Evolutionary conservation across 495 filamentous ascomycete genomes (phyloP), one percentile per base, ranked within the genome.

Genomic region (Penicillium nucicola): DNA sequence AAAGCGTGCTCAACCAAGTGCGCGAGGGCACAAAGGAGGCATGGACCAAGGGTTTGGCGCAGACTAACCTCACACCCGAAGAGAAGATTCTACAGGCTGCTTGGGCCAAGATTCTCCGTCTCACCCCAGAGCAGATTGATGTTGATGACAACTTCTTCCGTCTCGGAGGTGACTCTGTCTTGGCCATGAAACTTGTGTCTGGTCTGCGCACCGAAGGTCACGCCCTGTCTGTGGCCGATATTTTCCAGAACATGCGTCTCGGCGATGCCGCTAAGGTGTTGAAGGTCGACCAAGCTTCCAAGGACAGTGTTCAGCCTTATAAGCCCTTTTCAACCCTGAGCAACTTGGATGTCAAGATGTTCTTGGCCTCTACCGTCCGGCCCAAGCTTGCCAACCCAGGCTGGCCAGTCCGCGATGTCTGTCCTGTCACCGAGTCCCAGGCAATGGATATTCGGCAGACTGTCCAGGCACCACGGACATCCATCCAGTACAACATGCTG

Each of bases 401-500:
- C 4, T 75, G 69, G 69, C 25, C 50, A 1, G 51, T 74, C 48
- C 56, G 60, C 35, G 71, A 74, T 50, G 59, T 70, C 0, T 57
- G 32, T 30, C 64, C 68, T 0, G 60, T 65, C 1, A 58, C 71
- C 58, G 54, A 72, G 66, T 51, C 79, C 48, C 49, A 77, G 65
- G 52, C 75, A 47, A 58, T 82, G 62, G 50, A 70, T 63, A 40
- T 86, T 43, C 69, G 66, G 39, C 81, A 66, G 33, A 87, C 81
- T 11, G 64, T 82, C 12, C 52, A 65, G 15, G 32, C 53, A 2
- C 74, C 75, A n/a, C 67, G 74, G 1, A 73, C 66, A 18, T 73
- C 75, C 0, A 50, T 73, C 10, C 75, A 74, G 40, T 79, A 78
- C 52, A 74, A 61, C 9, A 62, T 74, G 57, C 49, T 79, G 9